Conservation (phyloP, 768 basidiomycete species). For the Leccinum uliginosum region DNA sequence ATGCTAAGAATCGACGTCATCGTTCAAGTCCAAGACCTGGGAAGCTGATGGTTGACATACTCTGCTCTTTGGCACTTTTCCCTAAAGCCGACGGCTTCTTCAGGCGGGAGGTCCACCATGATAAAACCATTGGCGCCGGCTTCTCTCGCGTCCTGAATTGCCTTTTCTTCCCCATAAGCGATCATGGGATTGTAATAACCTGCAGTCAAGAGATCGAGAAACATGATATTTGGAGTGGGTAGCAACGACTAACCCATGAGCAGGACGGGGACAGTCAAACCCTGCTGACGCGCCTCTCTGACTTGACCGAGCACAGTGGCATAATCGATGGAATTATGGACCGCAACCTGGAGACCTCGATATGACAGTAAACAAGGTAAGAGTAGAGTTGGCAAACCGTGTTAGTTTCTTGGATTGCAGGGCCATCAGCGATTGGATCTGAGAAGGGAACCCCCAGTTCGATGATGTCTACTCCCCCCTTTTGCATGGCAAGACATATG, state of each 20-base stretch:
- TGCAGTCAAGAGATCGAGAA: conserved; percentile 26
- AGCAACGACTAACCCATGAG: conserved; percentile 23
- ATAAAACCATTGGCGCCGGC: conserved; percentile 98
- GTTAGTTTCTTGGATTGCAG: conserved; percentile 88
- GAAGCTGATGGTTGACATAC: conserved; percentile 43
- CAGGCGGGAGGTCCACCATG: conserved; percentile 95
- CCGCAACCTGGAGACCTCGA: conserved; percentile 59
- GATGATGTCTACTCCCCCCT: conserved; percentile 90
- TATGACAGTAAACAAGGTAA: background rate
- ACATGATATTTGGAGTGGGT: background rate
- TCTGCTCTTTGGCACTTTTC: conserved; percentile 76
- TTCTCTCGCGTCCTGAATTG: conserved; percentile 82
- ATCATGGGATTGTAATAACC: conserved; percentile 98
- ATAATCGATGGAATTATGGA: conserved; percentile 79
- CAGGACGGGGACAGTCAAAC: conserved; percentile 79
- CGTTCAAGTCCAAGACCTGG: background rate
- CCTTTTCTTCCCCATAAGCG: conserved; percentile 92
- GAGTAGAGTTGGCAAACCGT: conserved; percentile 43
- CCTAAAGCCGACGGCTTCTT: conserved; percentile 89
- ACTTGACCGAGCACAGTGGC: conserved; percentile 68
- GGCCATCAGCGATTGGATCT: conserved; percentile 95
- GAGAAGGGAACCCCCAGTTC: conserved; percentile 81
- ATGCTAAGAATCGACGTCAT: conserved; percentile 47
- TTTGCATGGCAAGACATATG: conserved; percentile 86
- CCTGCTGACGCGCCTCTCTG: conserved; percentile 73